These are phyloP conservation scores for Melanogaster broomeanus DNA, from an alignment of 768 basidiomycete species.

Conservation along the genomic window DNA sequence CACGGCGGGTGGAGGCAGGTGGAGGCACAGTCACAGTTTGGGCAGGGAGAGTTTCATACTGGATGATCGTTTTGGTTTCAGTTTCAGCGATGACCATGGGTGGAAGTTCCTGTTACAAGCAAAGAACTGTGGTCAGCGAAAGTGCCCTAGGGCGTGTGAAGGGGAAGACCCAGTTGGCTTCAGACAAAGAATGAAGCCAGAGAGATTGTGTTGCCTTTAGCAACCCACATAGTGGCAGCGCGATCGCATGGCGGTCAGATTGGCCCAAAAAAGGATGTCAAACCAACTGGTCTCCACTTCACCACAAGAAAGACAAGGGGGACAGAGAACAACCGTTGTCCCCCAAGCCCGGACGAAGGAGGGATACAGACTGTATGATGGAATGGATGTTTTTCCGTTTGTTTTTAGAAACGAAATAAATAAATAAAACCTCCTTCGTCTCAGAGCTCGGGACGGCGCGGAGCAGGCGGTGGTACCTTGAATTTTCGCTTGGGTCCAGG, in stretches of 20 bases:
- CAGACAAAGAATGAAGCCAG: conserved; percentile 19
- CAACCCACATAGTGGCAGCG: conserved; percentile 25
- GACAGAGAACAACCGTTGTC: conserved; percentile 75
- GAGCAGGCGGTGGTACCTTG: conserved; percentile 86
- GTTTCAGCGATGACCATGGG: conserved; percentile 46
- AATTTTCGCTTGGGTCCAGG: conserved; percentile 69
- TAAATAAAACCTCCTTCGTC: conserved; percentile 78
- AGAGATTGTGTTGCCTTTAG: conserved; percentile 32
- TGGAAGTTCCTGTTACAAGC: conserved; percentile 43
- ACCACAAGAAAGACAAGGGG: conserved; percentile 61
- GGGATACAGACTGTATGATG: conserved; percentile 75
- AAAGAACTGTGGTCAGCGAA: conserved; percentile 37
- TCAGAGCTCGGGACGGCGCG: conserved; percentile 92
- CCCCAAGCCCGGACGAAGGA: conserved; percentile 93
- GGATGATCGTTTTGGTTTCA: conserved; percentile 65
- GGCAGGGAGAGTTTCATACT: conserved; percentile 49
- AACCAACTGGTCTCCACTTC: conserved; percentile 40
- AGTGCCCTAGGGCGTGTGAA: conserved; percentile 25
- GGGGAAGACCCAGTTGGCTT: conserved; percentile 40
- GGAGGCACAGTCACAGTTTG: conserved; percentile 71
- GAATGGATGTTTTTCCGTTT: conserved; percentile 27
- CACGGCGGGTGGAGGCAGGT: conserved; percentile 77
- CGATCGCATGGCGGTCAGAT: conserved; percentile 32
- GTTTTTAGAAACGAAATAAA: conserved; percentile 35
- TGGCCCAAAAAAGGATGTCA: conserved; percentile 14